A percentile compares a stretch with the other conserved stretches of the same genome.
Conservation (phyloP, 177 flowering plant species). For the Vitis hybrid region DNA sequence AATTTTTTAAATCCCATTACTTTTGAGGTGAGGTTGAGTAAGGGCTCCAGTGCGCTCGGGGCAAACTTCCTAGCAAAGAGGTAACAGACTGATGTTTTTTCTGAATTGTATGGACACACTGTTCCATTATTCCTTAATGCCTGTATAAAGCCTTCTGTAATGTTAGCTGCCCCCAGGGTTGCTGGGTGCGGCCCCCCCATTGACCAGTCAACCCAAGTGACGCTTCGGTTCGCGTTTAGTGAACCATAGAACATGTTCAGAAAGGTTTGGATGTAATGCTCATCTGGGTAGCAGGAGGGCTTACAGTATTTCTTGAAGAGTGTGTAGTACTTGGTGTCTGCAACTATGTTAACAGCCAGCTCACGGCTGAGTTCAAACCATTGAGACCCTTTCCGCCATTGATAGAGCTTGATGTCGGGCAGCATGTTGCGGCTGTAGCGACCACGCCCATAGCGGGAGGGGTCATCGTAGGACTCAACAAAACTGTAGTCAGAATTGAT, state of each 20-base stretch:
- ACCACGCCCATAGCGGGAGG: conserved; percentile 85
- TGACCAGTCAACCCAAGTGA: conserved; percentile 97
- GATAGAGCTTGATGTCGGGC: conserved; percentile 62
- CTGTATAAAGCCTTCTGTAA: conserved; percentile 61
- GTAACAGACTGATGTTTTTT: conserved; percentile 53
- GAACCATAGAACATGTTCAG: conserved; percentile 67
- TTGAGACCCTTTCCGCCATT: conserved; percentile 98
- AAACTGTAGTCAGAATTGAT: conserved; percentile 58
- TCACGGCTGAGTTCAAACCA: conserved; percentile 82
- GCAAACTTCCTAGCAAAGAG: conserved; percentile 92
- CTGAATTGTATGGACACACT: conserved; percentile 58
- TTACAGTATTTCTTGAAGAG: conserved; percentile 67
- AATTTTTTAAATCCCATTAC: conserved; percentile 60
- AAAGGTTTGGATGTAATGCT: conserved; percentile 82
- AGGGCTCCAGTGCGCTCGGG: conserved; percentile 66
- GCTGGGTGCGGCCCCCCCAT: conserved; percentile 82
- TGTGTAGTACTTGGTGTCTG: conserved; percentile 73
- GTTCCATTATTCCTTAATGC: conserved; percentile 68
- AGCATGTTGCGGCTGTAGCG: conserved; percentile 79
- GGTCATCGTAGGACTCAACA: conserved; percentile 79
- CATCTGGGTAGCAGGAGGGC: conserved; percentile 95
- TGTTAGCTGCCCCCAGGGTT: conserved; percentile 39
- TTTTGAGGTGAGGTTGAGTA: conserved; percentile 63
- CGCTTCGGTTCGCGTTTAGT: conserved; percentile 60
- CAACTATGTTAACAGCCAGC: conserved; percentile 55